These are phyloP conservation scores for Vicia faba DNA, from an alignment of 306 rosid species.

Conservation along the genomic window DNA sequence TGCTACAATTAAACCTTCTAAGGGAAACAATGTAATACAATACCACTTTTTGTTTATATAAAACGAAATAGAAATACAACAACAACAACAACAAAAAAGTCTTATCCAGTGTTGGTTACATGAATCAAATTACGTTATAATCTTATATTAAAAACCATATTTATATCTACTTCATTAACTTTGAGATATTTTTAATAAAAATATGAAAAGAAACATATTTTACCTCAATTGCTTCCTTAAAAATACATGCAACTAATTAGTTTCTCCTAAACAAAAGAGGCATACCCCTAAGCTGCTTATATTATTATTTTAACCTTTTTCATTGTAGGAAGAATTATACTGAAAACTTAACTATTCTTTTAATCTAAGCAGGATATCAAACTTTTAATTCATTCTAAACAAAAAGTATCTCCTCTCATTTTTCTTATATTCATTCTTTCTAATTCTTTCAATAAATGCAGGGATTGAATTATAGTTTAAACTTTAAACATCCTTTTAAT, in stretches of 20 bases:
- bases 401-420: too few species aligned
- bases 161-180: too few species aligned
- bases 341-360: not conserved
- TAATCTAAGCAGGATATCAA: not conserved
- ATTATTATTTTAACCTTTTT: not conserved
- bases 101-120: too few species aligned
- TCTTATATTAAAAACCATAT: too few species aligned
- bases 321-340: too few species aligned
- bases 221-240: not conserved
- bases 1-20: not conserved
- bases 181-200: not conserved
- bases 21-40: not conserved
- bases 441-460: not conserved
- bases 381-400: too few species aligned
- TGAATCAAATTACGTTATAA: not conserved
- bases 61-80: not conserved
- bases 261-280: not conserved
- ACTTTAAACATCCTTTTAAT: too few species aligned
- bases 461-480: not conserved
- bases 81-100: too few species aligned
- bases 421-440: too few species aligned
- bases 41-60: not conserved
- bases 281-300: not conserved
- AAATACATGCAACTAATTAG: not conserved
- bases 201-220: not conserved